phyloP scores from a whole-genome alignment of 208 protist genomes.

The Trypanosoma rangeli region DNA sequence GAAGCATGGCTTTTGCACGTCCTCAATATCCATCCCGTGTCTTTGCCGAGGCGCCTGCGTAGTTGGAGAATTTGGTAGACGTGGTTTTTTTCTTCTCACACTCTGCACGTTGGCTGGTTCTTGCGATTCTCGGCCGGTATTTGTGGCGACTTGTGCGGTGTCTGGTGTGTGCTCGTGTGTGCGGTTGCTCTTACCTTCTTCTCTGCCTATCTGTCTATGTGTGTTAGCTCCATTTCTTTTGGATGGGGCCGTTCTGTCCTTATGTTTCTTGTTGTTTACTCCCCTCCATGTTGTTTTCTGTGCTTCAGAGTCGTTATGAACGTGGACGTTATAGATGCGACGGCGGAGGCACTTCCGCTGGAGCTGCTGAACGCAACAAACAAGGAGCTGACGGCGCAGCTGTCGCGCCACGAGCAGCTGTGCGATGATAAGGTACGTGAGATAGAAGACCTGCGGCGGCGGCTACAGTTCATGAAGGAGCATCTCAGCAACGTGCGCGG shows the following conservation, averaged over 20 bases:
- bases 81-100: no score
- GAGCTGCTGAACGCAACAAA: conserved; percentile 86
- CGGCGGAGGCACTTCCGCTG: conserved; percentile 77
- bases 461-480: conserved; percentile 87
- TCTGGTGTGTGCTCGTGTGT: background rate
- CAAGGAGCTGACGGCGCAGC: conserved; percentile 81
- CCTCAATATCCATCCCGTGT: no score
- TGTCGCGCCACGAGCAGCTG: conserved; percentile 69
- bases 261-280: background rate
- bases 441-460: conserved; percentile 79
- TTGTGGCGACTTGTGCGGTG: no score
- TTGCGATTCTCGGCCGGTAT: no score
- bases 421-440: conserved; percentile 48
- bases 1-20: no score
- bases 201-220: background rate
- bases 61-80: no score
- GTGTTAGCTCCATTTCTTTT: background rate
- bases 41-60: no score
- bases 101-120: no score
- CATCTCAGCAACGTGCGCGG: conserved; percentile 90
- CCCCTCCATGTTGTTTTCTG: background rate
- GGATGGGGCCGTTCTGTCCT: background rate
- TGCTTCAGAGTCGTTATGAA: conserved; percentile 28
- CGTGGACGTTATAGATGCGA: conserved; percentile 76
- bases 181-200: background rate